Base-by-base conservation (phyloP, 768 basidiomycete genomes). In the Boletales sp. region DNA sequence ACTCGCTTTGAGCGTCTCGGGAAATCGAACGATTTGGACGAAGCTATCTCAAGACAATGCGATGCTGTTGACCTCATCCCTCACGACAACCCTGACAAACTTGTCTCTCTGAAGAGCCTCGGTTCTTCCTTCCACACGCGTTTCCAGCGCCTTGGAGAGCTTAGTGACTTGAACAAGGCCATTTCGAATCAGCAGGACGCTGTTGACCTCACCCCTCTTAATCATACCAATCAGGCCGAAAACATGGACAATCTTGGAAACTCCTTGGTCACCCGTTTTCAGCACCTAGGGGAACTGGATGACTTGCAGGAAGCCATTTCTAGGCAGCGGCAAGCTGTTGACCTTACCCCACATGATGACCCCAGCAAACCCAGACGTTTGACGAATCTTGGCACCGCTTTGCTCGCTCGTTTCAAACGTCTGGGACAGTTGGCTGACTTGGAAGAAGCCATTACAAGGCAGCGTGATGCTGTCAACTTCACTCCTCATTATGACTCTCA, bases 401-500 rank as follows among this genome's bases (percentile, higher is more conserved):
- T 43, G 5, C 15, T 27, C 2, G n/a, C 13, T 30, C 41, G 46
- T 32, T 47, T 40, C 21, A 5, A 31, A 14, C 46, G 19, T 4
- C 18, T 40, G 5, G 18, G 36, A 45, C 32, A 18, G n/a, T 10
- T 27, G 30, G 24, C 5, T 27, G 27, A 31, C 17, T 27, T 52
- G 8, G 30, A 39, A 19, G 27, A 51, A 51, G 24, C 47, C 3
- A 56, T 61, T 31, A 43, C n/a, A 2, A 30, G 8, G 24, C 7
- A 5, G 9, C 27, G 27, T 8, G 30, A 47, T 4, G 57, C 52
- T 3, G 50, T 56, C 3, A 12, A 40, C 24, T 43, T 59, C 32
- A 50, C 44, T 35, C 52, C 55, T 7, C 34, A 50, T 5, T 45
- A 44, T 11, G 51, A 61, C 32, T 47, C 27, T 14, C 12, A 34